Conservation (phyloP, 2,329 filamentous ascomycete species). For the Phaeosphaeria sp. region DNA sequence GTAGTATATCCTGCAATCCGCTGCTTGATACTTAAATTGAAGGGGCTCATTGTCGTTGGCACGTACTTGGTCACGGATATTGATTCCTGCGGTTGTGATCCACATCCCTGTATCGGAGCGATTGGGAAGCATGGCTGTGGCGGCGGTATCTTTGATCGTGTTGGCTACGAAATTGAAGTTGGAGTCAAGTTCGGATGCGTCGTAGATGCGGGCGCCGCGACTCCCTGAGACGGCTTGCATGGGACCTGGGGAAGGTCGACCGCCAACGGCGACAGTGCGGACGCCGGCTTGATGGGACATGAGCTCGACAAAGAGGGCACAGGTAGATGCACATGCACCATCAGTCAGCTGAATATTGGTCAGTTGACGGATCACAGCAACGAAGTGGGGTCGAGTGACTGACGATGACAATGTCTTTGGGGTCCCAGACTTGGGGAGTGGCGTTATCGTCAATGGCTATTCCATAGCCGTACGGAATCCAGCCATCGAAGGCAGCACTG, state of each 20-base stretch:
- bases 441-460: background rate
- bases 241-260: slow-evolving; percentile 57
- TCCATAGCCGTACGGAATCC: slow-evolving; percentile 11
- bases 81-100: slow-evolving; percentile 37
- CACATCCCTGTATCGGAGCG: slow-evolving; percentile 26
- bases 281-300: slow-evolving; percentile 54
- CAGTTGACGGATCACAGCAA: too few species aligned
- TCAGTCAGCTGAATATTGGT: slow-evolving; percentile 50
- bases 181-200: slow-evolving; percentile 42
- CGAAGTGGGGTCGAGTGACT: too few species aligned
- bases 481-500: slow-evolving; percentile 37
- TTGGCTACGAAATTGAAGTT: slow-evolving; percentile 19
- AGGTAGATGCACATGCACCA: slow-evolving; percentile 63
- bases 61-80: slow-evolving; percentile 49
- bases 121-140: slow-evolving; percentile 3
- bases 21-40: slow-evolving; percentile 49
- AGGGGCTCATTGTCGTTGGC: slow-evolving; percentile 36
- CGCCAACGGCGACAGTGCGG: slow-evolving; percentile 62
- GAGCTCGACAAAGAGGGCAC: slow-evolving; percentile 61
- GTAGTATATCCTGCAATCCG: slow-evolving; percentile 50
- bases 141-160: slow-evolving; percentile 9
- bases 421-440: background rate
- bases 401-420: slow-evolving; percentile 40
- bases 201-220: slow-evolving; percentile 57
- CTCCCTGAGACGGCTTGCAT: slow-evolving; percentile 56